Evolutionary conservation across 805 yeast genomes (phyloP), one percentile per base, ranked within the genome.

Genomic region (Kuraishia capsulata): DNA sequence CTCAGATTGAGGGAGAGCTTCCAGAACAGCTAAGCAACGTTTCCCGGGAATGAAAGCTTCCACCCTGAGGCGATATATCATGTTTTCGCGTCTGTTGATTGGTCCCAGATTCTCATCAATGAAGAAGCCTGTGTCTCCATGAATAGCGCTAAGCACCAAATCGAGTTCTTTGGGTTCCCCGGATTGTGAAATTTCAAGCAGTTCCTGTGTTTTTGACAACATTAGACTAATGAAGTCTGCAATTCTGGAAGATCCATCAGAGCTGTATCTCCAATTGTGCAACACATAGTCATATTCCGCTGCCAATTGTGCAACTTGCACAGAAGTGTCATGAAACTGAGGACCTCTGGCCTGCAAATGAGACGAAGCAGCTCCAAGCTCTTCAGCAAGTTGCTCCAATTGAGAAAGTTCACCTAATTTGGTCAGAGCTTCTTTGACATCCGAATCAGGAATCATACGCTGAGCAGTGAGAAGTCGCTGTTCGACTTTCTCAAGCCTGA

Each of bases 261-360:
- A 8, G 26, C 10, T 23, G 26, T 8, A 23, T 11, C 11, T 23
- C 11, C 10, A 23, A 11, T 23, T 23, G 26, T 23, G 8, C 26
- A 23, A 11, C 10, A 23, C 26, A 23, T 23, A 23, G 26, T 23
- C 26, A 23, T 8, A 23, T 8, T 23, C 26, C 26, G 26, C 26
- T 23, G 26, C 26, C 26, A 23, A 11, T 11, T 23, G 26, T 8
- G 26, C 26, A 8, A 23, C 26, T 8, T 23, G 10, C 10, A 23
- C 10, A 23, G 26, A 23, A 8, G 26, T 30, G 67, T 71, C 18
- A 73, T 50, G 18, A 73, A 78, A 1, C 56, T 49, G 0, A 78
- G 49, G 2, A 70, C 62, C 3, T 44, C 26, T 23, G 10, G 8
- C 10, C 8, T 11, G 26, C 8, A 23, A 11, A 23, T 23, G 8